These are phyloP conservation scores for Tetrastigma voinierianum DNA, from an alignment of 164 flowering plant genomes.

Conservation along the genomic window DNA sequence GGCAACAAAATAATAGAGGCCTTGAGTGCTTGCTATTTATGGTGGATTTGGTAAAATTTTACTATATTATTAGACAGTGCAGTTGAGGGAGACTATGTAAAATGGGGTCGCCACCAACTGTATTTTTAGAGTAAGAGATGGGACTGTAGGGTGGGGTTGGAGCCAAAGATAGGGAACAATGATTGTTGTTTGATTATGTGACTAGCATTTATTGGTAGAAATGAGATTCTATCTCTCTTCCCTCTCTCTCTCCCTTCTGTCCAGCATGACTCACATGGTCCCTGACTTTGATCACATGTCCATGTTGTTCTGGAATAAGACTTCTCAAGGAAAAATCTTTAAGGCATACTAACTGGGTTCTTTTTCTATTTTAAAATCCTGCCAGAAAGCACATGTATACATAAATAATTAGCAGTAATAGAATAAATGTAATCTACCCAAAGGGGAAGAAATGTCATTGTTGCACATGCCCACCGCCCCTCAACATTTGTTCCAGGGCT, in stretches of 20 bases:
- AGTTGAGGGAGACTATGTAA: neutral
- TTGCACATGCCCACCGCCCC: neutral
- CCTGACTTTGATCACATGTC: slow-evolving; percentile 27
- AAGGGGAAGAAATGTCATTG: no score
- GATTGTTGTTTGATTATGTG: slow-evolving; percentile 22
- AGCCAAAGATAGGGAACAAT: slow-evolving; percentile 23
- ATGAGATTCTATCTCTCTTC: slow-evolving; percentile 23
- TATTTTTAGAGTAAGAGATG: slow-evolving; percentile 1
- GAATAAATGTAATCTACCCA: neutral
- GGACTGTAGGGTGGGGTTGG: slow-evolving; percentile 7
- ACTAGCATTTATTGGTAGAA: slow-evolving; percentile 22
- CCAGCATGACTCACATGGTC: slow-evolving; percentile 38
- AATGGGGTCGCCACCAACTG: slow-evolving; percentile 11
- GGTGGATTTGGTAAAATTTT: no score
- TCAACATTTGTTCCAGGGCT: no score
- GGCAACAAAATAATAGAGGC: neutral
- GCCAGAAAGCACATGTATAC: slow-evolving; percentile 10
- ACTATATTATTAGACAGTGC: neutral
- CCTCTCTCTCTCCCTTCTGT: slow-evolving; percentile 13
- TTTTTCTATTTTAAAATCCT: slow-evolving; percentile 12
- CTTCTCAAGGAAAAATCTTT: slow-evolving; percentile 23
- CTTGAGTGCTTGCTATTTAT: neutral
- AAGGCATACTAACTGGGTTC: slow-evolving; percentile 3
- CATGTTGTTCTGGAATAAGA: slow-evolving; percentile 29
- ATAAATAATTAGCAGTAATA: slow-evolving; percentile 11